These are phyloP conservation scores for Dothideomycetes sp. DNA, from an alignment of 2,329 filamentous ascomycete genomes.

Conservation along the genomic window DNA sequence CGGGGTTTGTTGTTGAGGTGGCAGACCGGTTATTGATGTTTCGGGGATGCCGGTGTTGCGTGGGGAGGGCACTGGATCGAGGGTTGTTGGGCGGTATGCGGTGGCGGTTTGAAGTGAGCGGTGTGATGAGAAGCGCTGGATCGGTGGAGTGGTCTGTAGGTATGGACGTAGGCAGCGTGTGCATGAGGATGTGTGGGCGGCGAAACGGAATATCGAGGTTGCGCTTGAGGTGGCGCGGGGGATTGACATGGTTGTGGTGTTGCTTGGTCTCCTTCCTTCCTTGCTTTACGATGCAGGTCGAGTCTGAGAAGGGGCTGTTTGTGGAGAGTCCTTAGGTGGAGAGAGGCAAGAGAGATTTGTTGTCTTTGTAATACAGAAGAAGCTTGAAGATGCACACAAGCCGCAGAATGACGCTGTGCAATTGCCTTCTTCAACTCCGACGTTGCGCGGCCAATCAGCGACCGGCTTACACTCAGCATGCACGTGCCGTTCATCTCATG, in stretches of 20 bases:
- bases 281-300: too few relatives aligned
- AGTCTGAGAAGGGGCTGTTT: too few relatives aligned
- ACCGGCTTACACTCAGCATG: too few relatives aligned
- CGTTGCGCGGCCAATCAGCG: too few relatives aligned
- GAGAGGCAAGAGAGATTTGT: too few relatives aligned
- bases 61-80: slow-evolving; percentile 49
- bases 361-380: too few relatives aligned
- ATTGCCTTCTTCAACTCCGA: too few relatives aligned
- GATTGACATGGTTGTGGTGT: slow-evolving; percentile 27
- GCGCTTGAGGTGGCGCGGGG: slow-evolving; percentile 4
- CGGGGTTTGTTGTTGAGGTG: slow-evolving; percentile 37
- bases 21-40: slow-evolving; percentile 47
- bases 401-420: too few relatives aligned
- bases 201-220: slow-evolving; percentile 27
- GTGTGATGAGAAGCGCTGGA: slow-evolving; percentile 38
- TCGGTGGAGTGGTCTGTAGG: not conserved
- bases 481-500: too few relatives aligned
- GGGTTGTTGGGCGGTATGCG: slow-evolving; percentile 51
- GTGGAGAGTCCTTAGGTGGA: too few relatives aligned
- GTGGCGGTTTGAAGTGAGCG: slow-evolving; percentile 57
- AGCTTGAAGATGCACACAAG: too few relatives aligned
- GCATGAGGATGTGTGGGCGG: slow-evolving; percentile 26
- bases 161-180: slow-evolving; percentile 35
- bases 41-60: slow-evolving; percentile 51
- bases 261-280: too few relatives aligned